Percentiles rank a stretch among this genome's conserved stretches.
Evolutionary conservation across 805 yeast genomes (phyloP).

Genomic region (Cyberlindnera nakhonratchasimensis): DNA sequence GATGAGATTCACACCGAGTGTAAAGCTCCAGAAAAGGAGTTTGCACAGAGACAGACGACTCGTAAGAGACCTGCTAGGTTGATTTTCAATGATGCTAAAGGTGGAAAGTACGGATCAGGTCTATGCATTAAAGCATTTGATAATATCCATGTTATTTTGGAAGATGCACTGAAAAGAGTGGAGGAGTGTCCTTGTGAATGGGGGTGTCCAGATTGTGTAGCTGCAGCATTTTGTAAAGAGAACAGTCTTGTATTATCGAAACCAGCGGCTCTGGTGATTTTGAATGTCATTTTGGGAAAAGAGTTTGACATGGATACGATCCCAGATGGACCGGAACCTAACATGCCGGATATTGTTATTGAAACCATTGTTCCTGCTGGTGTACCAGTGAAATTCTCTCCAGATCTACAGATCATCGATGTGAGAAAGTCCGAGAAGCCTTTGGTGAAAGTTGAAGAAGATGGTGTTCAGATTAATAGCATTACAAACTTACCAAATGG

Average conservation of each 20-base stretch:
- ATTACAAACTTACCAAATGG: not conserved
- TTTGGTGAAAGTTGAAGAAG: slow-evolving; percentile 16
- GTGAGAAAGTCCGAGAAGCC: slow-evolving; percentile 29
- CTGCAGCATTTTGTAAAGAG: slow-evolving; percentile 78
- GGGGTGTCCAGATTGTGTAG: slow-evolving; percentile 79
- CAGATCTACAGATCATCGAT: slow-evolving; percentile 54
- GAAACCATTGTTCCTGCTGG: slow-evolving; percentile 64
- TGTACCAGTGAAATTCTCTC: slow-evolving; percentile 56
- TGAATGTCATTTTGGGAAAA: slow-evolving; percentile 58
- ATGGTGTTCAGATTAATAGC: slow-evolving; percentile 1
- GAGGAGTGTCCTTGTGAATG: slow-evolving; percentile 66
- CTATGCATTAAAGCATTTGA: slow-evolving; percentile 77
- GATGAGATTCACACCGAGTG: slow-evolving; percentile 90
- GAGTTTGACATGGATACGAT: slow-evolving; percentile 44
- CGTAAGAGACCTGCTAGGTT: slow-evolving; percentile 85
- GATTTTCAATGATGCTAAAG: slow-evolving; percentile 79
- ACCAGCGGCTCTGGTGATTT: slow-evolving; percentile 71
- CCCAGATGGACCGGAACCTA: slow-evolving; percentile 70
- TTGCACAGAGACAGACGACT: slow-evolving; percentile 66
- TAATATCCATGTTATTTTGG: slow-evolving; percentile 62
- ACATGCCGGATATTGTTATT: slow-evolving; percentile 63
- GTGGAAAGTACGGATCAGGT: slow-evolving; percentile 79
- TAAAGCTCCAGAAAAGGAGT: slow-evolving; percentile 96
- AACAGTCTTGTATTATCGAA: slow-evolving; percentile 80
- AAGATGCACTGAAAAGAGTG: slow-evolving; percentile 55